Base-by-base conservation (phyloP, 805 yeast genomes). In the Candida lessepsii region DNA sequence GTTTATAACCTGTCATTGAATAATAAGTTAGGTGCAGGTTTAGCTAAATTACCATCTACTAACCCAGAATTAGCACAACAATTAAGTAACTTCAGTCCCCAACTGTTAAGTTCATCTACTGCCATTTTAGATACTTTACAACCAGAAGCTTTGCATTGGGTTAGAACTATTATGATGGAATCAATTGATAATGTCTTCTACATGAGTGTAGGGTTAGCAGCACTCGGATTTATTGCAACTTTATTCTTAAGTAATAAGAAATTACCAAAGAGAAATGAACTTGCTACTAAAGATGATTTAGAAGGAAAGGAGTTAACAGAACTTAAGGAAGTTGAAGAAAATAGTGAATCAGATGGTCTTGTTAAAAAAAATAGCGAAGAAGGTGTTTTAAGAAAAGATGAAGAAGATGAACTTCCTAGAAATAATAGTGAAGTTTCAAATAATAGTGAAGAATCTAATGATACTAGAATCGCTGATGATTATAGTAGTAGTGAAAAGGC, bases 121-220 rank as follows among this genome's bases (percentile, higher is more conserved):
- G 35, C 19, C 11, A 25, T 43, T 35, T 16, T 41, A 4, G 18
- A 14, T 7, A 11, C 31, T 2, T 40, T 66, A 44, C 41, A 53
- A 11, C 53, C 55, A 4, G 56, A 39, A 11, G 53, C 67, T 5
- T 44, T 46, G 23, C 13, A 16, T 3, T 63, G 59, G 34, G 50
- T 66, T 16, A 58, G 50, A 41, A 9, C 17, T 2, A 46, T 49
- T 29, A 46, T 71, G 30, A 62, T 72, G 71, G 42, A 48, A 2
- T 52, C 67, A 11, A 57, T 76, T 24, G 52, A 57, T 30, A 64
- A 65, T 43, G 72, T 67, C 0, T 73, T 69, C 39, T 71, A 64
- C 51, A 53, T 67, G 48, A 45, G 58, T 16, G 31, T 73, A n/a
- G 79, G 70, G 0, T 56, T 66, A 19, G 56, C 68, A 1, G 49